Base-by-base conservation (phyloP, 108 stramenopile species). In the Pseudonitzschia multiseries region DNA sequence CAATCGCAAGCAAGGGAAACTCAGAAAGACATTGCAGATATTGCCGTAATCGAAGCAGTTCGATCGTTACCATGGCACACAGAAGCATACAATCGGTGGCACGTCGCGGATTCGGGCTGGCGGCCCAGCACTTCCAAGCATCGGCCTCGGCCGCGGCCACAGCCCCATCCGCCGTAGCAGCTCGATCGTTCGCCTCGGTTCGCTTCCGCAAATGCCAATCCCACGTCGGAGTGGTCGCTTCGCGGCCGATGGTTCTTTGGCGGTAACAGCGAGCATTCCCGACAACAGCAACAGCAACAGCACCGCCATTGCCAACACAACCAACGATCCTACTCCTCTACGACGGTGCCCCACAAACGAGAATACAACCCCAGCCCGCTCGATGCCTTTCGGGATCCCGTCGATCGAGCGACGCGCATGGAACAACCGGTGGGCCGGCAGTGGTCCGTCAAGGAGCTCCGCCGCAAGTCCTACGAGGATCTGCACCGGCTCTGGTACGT, bases 401-500 rank as follows among this genome's bases (percentile, higher is more conserved):
- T 89, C 10, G 71, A 88, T 44, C 78, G 81, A 51, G 69, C 81
- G 54, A 83, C 86, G 42, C 84, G 93, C 4, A 63, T 64, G 52
- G 69, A 69, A 18, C 87, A 92, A 73, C 70, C 77, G 5, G 94
- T 95, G 33, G 94, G 94, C 20, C 75, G 94, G 60, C 74, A 81
- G 22, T 95, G 94, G 94, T 74, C 81, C 21, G 94, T 75, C 50
- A 75, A 74, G 68, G 95, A 96, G 75, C 74, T 96, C 63, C 88
- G 95, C 22, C 87, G 92, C 44, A 96, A 97, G 81, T 85, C 81
- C 65, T 97, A 89, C 77, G 87, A 95, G 14, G 96, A 97, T 84
- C 80, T 95, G 59, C 94, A 95, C 70, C 91, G 92, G 75, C 78
- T 97, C 18, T 97, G 96, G 96, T 92, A 86, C 71, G 92, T 89